Percentiles rank a stretch among this genome's conserved stretches.
Evolutionary conservation across 1,284 basidiomycete genomes (phyloP).

Genomic region (Ganoderma boninense): DNA sequence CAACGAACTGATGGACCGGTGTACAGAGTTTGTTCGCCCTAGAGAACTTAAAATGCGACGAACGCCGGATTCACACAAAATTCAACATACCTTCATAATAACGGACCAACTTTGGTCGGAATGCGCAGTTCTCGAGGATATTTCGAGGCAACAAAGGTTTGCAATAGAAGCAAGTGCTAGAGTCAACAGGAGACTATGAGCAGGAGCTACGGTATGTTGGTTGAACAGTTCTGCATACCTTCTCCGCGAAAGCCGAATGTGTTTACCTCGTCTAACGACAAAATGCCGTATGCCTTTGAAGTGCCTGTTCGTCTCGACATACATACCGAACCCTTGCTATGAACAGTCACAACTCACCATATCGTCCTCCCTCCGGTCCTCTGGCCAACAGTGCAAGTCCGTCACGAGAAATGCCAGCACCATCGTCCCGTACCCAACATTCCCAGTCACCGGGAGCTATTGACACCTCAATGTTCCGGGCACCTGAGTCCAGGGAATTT

Average conservation of each 20-base stretch:
- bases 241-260: slow-evolving; percentile 92
- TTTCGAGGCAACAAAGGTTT: slow-evolving; percentile 77
- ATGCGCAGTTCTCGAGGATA: slow-evolving; percentile 72
- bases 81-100: slow-evolving; percentile 70
- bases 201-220: background rate
- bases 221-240: slow-evolving; percentile 58
- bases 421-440: slow-evolving; percentile 87
- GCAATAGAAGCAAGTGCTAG: slow-evolving; percentile 86
- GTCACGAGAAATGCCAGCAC: slow-evolving; percentile 72
- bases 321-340: background rate
- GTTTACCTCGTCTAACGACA: slow-evolving; percentile 57
- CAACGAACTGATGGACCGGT: slow-evolving; percentile 76
- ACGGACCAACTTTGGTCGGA: slow-evolving; percentile 74
- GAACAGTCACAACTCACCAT: slow-evolving; percentile 58
- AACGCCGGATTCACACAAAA: background rate
- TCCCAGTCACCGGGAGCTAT: slow-evolving; percentile 76
- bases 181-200: background rate
- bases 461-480: slow-evolving; percentile 68
- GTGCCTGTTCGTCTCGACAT: slow-evolving; percentile 54
- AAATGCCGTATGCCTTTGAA: slow-evolving; percentile 70
- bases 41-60: background rate
- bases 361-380: slow-evolving; percentile 62
- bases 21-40: slow-evolving; percentile 77
- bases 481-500: slow-evolving; percentile 82
- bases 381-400: slow-evolving; percentile 64